Evolutionary conservation across 139 green algal genomes (phyloP).

Genomic region (Chlorella sp.): DNA sequence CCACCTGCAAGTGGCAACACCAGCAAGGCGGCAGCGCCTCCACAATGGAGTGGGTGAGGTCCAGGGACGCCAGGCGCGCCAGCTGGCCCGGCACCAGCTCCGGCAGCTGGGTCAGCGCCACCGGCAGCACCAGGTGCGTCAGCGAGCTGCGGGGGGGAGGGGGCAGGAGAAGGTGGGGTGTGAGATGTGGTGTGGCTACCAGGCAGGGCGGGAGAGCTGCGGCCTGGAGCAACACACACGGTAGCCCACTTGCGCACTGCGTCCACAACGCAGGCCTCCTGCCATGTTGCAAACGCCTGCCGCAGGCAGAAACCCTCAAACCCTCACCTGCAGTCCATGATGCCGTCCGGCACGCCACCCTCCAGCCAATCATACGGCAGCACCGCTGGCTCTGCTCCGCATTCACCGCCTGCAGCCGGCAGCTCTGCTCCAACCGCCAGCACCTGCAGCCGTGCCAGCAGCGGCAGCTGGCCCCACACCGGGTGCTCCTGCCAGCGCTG

Average conservation of each 20-base stretch:
- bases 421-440: slow-evolving; percentile 8
- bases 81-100: slow-evolving; percentile 28
- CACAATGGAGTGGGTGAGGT: slow-evolving; percentile 21
- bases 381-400: not conserved
- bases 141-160: not conserved
- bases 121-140: slow-evolving; percentile 27
- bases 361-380: slow-evolving; percentile 21
- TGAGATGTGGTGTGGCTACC: not conserved
- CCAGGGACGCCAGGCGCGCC: not conserved
- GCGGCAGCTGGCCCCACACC: slow-evolving; percentile 22
- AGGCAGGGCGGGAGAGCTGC: not conserved
- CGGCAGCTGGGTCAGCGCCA: slow-evolving; percentile 20
- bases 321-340: slow-evolving; percentile 19
- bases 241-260: no score
- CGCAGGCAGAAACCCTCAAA: not conserved
- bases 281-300: not conserved
- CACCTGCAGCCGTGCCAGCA: slow-evolving; percentile 9
- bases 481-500: slow-evolving; percentile 32
- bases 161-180: no score
- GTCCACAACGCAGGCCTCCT: not conserved
- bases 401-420: not conserved
- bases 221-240: no score
- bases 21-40: slow-evolving; percentile 24
- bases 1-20: slow-evolving; percentile 17
- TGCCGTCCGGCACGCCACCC: slow-evolving; percentile 22